Evolutionary conservation across 2,329 filamentous ascomycete genomes (phyloP).

Genomic region (Diplodia corticola): DNA sequence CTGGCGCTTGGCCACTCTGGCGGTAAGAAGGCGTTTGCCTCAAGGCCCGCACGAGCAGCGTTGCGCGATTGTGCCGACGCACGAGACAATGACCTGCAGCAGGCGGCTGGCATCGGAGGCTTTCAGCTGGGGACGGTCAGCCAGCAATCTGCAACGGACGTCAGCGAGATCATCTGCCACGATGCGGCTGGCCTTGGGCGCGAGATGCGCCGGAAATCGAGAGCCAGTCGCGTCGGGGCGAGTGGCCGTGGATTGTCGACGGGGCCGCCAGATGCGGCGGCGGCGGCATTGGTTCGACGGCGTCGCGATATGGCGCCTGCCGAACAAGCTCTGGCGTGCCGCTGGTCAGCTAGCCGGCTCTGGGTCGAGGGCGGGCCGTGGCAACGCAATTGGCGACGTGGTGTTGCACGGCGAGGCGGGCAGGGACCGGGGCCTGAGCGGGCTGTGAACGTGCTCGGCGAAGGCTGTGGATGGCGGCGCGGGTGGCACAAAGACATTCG

Average conservation of each 20-base stretch:
- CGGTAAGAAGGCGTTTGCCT: not conserved
- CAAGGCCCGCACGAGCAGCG: conserved; percentile 6
- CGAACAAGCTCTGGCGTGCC: conserved; percentile 10
- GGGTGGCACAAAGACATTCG: not conserved
- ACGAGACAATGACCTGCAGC: conserved; percentile 18
- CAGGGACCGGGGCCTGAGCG: not conserved
- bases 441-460: conserved; percentile 12
- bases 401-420: not conserved
- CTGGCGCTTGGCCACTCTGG: conserved; percentile 15
- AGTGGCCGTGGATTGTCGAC: not conserved
- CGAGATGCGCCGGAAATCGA: not conserved
- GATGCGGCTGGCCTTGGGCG: not conserved
- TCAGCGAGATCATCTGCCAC: conserved; percentile 18
- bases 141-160: not conserved
- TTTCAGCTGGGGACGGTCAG: conserved; percentile 3
- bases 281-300: not conserved
- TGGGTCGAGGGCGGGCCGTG: not conserved
- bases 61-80: not conserved
- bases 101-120: not conserved
- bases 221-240: not conserved
- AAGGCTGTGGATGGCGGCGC: not conserved
- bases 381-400: not conserved
- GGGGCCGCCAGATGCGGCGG: not conserved
- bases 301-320: not conserved
- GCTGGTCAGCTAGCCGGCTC: not conserved